Conservation (phyloP, 1,284 basidiomycete species). For the Trichosporon faecale region DNA sequence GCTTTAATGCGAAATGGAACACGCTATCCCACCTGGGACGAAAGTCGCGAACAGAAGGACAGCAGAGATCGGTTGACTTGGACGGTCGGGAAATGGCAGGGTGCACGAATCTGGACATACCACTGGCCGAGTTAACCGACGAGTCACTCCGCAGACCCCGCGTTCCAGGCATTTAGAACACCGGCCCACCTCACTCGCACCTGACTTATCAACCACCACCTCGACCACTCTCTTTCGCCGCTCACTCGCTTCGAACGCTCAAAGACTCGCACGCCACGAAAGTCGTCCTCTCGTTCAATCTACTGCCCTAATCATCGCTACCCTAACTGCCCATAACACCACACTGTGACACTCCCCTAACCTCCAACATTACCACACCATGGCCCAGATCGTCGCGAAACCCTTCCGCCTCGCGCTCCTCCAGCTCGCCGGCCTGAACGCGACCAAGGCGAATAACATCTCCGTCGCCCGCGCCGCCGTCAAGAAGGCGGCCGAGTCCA, state of each 20-base stretch:
- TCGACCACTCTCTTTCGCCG: neutral
- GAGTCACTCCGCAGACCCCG: neutral
- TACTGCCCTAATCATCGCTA: neutral
- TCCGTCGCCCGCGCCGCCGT: constrained; percentile 76
- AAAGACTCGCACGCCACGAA: neutral
- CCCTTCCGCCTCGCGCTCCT: constrained; percentile 80
- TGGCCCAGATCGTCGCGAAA: constrained; percentile 53
- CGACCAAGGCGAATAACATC: constrained; percentile 71
- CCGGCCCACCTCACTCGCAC: neutral
- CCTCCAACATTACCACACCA: constrained; percentile 19
- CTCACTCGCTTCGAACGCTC: neutral
- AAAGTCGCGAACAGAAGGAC: neutral
- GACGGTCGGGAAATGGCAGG: neutral
- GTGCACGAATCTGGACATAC: neutral
- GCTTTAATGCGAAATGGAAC: neutral
- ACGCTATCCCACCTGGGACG: neutral
- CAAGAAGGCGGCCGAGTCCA: constrained; percentile 60
- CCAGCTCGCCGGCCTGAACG: constrained; percentile 70
- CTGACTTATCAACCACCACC: neutral
- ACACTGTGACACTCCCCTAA: neutral
- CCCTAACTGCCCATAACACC: neutral
- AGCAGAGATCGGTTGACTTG: neutral
- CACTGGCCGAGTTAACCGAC: constrained; percentile 2
- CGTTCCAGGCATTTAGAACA: neutral
- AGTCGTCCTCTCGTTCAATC: neutral